A percentile compares a stretch with the other conserved stretches of the same genome.
Evolutionary conservation across 2,329 filamentous ascomycete genomes (phyloP).

Genomic region (Ascomycota sp.): DNA sequence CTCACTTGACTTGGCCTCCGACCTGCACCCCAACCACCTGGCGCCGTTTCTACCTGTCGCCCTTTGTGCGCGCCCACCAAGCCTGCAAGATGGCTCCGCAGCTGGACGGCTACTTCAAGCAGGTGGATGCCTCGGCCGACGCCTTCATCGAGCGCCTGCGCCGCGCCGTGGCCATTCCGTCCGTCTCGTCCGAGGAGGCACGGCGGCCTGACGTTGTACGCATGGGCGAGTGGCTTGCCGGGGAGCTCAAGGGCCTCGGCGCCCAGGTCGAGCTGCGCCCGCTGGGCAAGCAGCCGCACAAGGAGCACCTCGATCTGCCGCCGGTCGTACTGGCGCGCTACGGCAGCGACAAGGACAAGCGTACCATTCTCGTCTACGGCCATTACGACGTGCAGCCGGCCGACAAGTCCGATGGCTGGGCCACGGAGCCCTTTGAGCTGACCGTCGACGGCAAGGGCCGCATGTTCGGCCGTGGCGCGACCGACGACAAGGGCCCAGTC

Average conservation of each 20-base stretch:
- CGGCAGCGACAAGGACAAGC: constrained; percentile 76
- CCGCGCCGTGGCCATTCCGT: constrained; percentile 87
- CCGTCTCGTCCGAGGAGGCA: constrained; percentile 76
- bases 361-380: constrained; percentile 87
- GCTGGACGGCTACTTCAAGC: constrained; percentile 77
- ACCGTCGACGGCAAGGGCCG: constrained; percentile 71
- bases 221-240: constrained; percentile 82
- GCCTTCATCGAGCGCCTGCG: constrained; percentile 76
- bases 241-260: constrained; percentile 62
- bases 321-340: constrained; percentile 84
- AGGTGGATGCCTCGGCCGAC: constrained; percentile 61
- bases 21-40: constrained; percentile 2
- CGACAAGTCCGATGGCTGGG: constrained; percentile 81
- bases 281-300: constrained; percentile 77
- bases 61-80: constrained; percentile 33
- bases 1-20: not conserved
- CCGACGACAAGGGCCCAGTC: constrained; percentile 94
- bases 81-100: constrained; percentile 66
- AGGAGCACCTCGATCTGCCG: constrained; percentile 74
- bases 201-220: constrained; percentile 78
- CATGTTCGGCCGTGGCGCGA: constrained; percentile 90
- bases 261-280: constrained; percentile 70
- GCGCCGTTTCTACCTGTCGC: constrained; percentile 26
- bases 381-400: constrained; percentile 98
- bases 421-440: constrained; percentile 79